phyloP scores from a whole-genome alignment of 768 basidiomycete genomes.

The Solioccasus polychromus region DNA sequence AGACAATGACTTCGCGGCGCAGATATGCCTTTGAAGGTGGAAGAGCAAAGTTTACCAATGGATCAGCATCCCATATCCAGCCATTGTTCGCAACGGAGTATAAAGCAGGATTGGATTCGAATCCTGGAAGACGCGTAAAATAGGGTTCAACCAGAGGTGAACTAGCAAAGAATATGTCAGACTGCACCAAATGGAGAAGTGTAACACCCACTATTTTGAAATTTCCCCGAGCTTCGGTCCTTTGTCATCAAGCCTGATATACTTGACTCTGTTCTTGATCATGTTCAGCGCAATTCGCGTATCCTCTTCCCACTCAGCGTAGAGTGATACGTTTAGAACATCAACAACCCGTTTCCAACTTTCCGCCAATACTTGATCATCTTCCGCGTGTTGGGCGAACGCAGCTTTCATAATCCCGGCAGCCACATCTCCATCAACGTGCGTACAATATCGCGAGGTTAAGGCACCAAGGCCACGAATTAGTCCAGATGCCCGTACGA shows the following conservation, averaged over 20 bases:
- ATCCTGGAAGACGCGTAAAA: conserved; percentile 79
- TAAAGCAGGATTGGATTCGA: conserved; percentile 46
- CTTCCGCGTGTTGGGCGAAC: conserved; percentile 44
- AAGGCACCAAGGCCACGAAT: conserved; percentile 60
- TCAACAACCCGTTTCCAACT: conserved; percentile 80
- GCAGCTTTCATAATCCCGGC: conserved; percentile 76
- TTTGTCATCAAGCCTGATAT: conserved; percentile 74
- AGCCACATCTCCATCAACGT: conserved; percentile 59
- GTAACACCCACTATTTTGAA: conserved; percentile 56
- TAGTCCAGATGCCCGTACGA: conserved; percentile 51
- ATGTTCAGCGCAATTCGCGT: conserved; percentile 68
- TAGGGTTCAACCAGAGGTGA: conserved; percentile 86
- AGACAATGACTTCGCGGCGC: conserved; percentile 93
- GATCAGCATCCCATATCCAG: conserved; percentile 98
- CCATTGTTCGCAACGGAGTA: conserved; percentile 96
- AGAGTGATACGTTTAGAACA: conserved; percentile 84
- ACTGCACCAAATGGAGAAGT: not conserved
- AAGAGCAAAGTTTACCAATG: conserved; percentile 90
- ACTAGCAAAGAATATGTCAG: conserved; percentile 39
- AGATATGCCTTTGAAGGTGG: conserved; percentile 92
- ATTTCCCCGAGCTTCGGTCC: conserved; percentile 87
- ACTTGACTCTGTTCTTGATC: conserved; percentile 73
- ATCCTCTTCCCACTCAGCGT: conserved; percentile 85
- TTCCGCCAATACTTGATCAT: conserved; percentile 55
- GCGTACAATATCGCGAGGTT: conserved; percentile 64